Evolutionary conservation across 1,139 yeast species (phyloP), one percentile per base, ranked within the genome.

Genomic region (Hemisphaericaspora xylofermentans): DNA sequence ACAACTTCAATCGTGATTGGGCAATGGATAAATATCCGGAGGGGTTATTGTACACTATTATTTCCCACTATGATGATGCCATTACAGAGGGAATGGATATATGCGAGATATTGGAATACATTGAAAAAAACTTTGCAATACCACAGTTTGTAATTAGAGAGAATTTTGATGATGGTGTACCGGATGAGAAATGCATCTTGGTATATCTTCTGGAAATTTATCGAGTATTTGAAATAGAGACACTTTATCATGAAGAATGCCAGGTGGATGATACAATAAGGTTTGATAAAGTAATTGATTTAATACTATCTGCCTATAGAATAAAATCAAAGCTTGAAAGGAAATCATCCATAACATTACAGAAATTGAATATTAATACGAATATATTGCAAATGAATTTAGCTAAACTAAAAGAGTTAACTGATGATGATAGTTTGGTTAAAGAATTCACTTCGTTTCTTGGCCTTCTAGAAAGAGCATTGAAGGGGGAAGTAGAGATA

Each of bases 181-280:
- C 85, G 0, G 88, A 83, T 51, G 89, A 84, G 52, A 75, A 80
- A 48, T 75, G 84, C 34, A 66, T 84, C n/a, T 71, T 83, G 52
- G 76, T 84, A 14, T 82, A 79, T 54, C 63, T 82, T n/a, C 74
- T 84, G 19, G 80, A 82, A 52, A 80, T 85, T 82, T 82, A 75
- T 58, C 81, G 79, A 45, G 71, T 71, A 29, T 64, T 53, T 68
- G 83, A 61, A 54, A 44, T 59, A 33, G 59, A 55, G 17, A 39
- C 51, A 28, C 33, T 42, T n/a, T 34, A 36, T 26, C n/a, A n/a
- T n/a, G n/a, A 32, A 13, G 39, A 39, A 13, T 13, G 28, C 4
- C 18, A 25, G 8, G 18, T 33, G n/a, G 43, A 42, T 15, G 9
- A 33, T n/a, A 28, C 29, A 30, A 9, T 14, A 19, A 19, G 37